Evolutionary conservation across 2,329 filamentous ascomycete genomes (phyloP).

Genomic region (Aspergillus phoenicis): DNA sequence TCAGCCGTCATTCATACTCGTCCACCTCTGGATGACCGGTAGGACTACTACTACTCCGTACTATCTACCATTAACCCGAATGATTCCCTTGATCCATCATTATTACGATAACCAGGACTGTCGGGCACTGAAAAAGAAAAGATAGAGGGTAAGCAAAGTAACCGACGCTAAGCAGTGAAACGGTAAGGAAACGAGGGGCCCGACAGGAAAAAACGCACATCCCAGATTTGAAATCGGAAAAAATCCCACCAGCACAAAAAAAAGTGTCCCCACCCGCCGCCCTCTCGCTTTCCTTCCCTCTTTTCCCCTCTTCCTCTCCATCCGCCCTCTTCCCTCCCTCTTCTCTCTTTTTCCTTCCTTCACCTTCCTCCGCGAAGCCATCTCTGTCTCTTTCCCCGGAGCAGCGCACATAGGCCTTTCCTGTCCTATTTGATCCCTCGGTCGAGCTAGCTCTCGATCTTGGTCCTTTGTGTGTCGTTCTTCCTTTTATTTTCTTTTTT

Average conservation of each 20-base stretch:
- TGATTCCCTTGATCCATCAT: background rate
- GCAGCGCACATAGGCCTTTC: constrained; percentile 44
- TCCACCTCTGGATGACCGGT: background rate
- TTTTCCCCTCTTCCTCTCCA: constrained; percentile 29
- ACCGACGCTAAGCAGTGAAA: constrained; percentile 10
- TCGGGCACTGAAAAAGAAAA: background rate
- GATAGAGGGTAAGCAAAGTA: background rate
- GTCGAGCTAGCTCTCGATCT: constrained; percentile 50
- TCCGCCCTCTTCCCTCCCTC: constrained; percentile 31
- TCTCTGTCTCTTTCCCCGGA: constrained; percentile 34
- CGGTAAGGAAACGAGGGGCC: constrained; percentile 19
- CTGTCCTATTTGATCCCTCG: constrained; percentile 33
- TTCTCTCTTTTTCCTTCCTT: constrained; percentile 34
- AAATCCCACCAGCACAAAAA: constrained; percentile 26
- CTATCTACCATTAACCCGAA: background rate
- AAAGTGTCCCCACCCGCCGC: constrained; percentile 29
- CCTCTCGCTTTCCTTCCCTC: constrained; percentile 24
- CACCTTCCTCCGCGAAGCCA: constrained; percentile 33
- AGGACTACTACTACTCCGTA: no score
- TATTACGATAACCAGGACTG: background rate
- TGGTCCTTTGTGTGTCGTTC: constrained; percentile 44
- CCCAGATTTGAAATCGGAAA: constrained; percentile 35
- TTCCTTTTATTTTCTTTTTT: constrained; percentile 31
- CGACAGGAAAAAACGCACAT: constrained; percentile 28
- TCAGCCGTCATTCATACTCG: background rate